These are phyloP conservation scores for Rauvolfia tetraphylla DNA, from an alignment of 257 asterid species.

Conservation along the genomic window DNA sequence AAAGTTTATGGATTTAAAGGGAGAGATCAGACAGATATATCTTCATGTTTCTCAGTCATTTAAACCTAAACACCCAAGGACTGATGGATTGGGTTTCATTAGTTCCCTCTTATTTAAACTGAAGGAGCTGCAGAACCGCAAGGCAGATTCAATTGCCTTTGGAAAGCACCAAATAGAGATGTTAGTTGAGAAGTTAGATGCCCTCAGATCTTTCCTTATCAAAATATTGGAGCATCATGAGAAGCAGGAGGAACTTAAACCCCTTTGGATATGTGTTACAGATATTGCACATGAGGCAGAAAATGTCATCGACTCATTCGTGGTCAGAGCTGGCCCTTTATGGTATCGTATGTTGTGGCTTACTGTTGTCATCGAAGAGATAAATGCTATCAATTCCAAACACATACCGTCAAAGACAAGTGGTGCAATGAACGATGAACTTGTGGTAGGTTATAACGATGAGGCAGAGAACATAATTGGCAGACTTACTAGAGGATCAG, in stretches of 20 bases:
- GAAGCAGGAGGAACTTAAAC: not conserved
- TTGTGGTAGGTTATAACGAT: not conserved
- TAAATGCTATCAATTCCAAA: too few species aligned
- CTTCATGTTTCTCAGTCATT: not conserved
- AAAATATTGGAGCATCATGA: not conserved
- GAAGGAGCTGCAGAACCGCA: not conserved
- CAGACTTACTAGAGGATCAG: slow-evolving; percentile 7
- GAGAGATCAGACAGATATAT: too few species aligned
- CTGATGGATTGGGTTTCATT: not conserved
- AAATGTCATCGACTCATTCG: not conserved
- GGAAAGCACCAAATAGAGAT: not conserved
- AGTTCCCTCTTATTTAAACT: not conserved
- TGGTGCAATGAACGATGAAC: not conserved
- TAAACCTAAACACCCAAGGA: not conserved
- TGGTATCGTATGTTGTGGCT: not conserved
- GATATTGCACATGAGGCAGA: not conserved
- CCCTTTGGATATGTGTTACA: not conserved
- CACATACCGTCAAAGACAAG: not conserved
- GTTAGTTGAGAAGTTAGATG: not conserved
- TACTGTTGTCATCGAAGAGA: not conserved
- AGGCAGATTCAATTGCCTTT: not conserved
- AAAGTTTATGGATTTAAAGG: not conserved
- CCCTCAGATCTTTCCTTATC: not conserved
- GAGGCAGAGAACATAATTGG: not conserved
- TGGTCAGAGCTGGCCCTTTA: not conserved